Evolutionary conservation across 345 rosid genomes (phyloP), one percentile per base, ranked within the genome.

Genomic region (Geranium brycei): DNA sequence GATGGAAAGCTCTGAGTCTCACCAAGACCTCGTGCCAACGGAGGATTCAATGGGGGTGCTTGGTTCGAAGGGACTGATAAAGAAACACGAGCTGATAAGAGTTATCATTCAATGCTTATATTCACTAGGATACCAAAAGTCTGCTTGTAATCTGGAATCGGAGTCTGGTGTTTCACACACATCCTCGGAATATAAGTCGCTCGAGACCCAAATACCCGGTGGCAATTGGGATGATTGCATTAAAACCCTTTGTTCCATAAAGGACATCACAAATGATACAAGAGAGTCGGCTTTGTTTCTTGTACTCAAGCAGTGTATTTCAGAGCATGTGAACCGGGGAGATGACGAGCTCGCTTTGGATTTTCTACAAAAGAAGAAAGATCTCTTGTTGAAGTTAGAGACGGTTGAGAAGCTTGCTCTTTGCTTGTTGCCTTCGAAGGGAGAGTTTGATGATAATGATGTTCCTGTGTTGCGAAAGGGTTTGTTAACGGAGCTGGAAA

Each of bases 201-300:
- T 89, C 64, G 95, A 87, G 72, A 75, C 72, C 19, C 85, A 82
- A 73, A 78, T 84, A 68, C 76, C 79, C 56, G 67, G 67, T 59
- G 96, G 95, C 5, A 69, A 82, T 57, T 92, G 95, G 95, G 85
- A 86, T 68, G 75, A 71, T 60, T 92, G 84, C 72, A 35, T 89
- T 31, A 68, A 70, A 31, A 75, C 77, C 0, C 63, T 92, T 4
- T 79, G 69, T 68, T 67, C 72, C 16, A 68, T 81, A 16, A 68
- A 64, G 32, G 87, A 72, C 61, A 56, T 74, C 62, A 71, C 17
- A 58, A 87, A 80, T 18, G 93, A 87, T 13, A 66, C 32, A 18
- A 78, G 83, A 51, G 77, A 74, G 64, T 79, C 82, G 0, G 85
- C 80, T 75, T 75, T 87, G 74, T 85, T 83, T 78, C 76, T 82